Base-by-base conservation (phyloP, 345 rosid genomes). In the Melaleuca quinquenervia region DNA sequence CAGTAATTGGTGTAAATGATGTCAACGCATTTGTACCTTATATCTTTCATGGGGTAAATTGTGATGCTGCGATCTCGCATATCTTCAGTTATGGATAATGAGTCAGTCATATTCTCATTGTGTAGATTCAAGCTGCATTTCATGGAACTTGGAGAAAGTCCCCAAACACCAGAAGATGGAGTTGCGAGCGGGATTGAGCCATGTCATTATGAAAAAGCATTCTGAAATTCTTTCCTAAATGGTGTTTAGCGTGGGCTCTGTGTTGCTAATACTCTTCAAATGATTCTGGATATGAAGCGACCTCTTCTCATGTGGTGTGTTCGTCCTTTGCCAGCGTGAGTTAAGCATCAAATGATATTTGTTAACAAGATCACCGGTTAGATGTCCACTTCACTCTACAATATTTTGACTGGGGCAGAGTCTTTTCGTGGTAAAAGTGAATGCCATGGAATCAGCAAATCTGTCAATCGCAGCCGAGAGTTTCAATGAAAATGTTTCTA, bases 371-470 rank as follows among this genome's bases (percentile, higher is more conserved):
- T 55, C 22, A 22, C n/a, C 11, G 0, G 5, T 22, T 54, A 54
- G n/a, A 22, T 53, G 14, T 76, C 49, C 82, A 86, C 52, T 24
- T 84, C 86, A 82, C 90, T 93, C 93, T 91, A 93, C 96, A 55
- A 53, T 53, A 18, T 53, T 53, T 9, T 53, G 26, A 10, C 2
- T 3, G 11, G 22, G 58, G 3, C 41, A 41, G 11, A 53, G 7
- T 53, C 56, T 20, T 53, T 20, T 53, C 0, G 56, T 53, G 56
- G 56, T 18, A 53, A 20, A 20, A 53, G 24, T 8, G 11, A 53
- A 53, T 20, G 22, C 56, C 24, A 53, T 53, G 22, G 56, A 53
- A 53, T 53, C 21, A 2, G 26, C 41, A 41, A 41, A 41, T 52
- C 9, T 52, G 22, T 16, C 24, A 52, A 52, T 52, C 18, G 55